These are phyloP conservation scores for Trichoderma reesei DNA, from an alignment of 495 filamentous ascomycete species.

Conservation along the genomic window DNA sequence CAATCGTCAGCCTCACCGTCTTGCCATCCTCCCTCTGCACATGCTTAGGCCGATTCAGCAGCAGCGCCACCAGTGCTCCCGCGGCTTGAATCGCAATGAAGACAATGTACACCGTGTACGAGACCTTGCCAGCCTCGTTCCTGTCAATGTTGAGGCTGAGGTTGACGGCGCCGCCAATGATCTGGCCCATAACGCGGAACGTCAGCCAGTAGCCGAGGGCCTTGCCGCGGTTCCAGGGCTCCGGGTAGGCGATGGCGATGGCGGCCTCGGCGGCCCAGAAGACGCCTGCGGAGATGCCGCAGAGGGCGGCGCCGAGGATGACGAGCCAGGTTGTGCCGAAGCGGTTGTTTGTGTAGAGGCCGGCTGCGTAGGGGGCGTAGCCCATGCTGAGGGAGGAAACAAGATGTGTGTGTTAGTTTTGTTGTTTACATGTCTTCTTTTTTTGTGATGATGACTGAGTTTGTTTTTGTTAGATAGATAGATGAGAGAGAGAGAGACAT, in stretches of 20 bases:
- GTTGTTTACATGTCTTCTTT: background rate
- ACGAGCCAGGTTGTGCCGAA: constrained; percentile 54
- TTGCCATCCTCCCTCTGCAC: constrained; percentile 50
- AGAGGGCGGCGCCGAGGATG: constrained; percentile 52
- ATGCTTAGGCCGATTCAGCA: constrained; percentile 41
- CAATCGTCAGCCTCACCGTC: constrained; percentile 40
- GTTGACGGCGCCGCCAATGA: constrained; percentile 54
- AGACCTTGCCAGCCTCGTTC: constrained; percentile 47
- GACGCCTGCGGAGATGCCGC: constrained; percentile 53
- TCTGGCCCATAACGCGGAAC: constrained; percentile 51
- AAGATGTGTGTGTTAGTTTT: too few relatives aligned
- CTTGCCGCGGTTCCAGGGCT: constrained; percentile 50
- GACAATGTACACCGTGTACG: constrained; percentile 48
- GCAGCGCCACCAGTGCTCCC: constrained; percentile 44
- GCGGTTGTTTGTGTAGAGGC: constrained; percentile 57
- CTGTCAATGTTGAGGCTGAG: constrained; percentile 48
- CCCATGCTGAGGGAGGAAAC: constrained; percentile 31
- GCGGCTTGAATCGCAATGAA: constrained; percentile 54
- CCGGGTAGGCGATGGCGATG: constrained; percentile 55
- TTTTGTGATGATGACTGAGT: too few relatives aligned
- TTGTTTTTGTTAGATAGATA: background rate
- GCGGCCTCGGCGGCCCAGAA: constrained; percentile 62
- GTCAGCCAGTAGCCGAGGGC: constrained; percentile 54
- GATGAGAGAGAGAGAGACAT: constrained; percentile 10
- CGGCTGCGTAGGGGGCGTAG: constrained; percentile 55